phyloP scores from a whole-genome alignment of 192 early-diverging fungal species.

The Podila horticola region DNA sequence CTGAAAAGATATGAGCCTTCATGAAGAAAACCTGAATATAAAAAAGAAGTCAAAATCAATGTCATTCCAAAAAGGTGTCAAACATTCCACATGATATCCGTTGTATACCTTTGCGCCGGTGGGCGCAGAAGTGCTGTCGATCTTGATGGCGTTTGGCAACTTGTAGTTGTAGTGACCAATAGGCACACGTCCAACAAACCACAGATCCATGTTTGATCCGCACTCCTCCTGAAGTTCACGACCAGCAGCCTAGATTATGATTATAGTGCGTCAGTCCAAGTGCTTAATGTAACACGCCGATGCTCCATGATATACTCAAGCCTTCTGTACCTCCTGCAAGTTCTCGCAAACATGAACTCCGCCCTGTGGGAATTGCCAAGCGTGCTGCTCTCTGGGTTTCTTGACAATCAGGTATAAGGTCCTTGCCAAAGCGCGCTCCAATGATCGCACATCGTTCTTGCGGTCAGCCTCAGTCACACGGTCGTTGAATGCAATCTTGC shows the following conservation, averaged over 20 bases:
- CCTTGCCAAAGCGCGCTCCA: conserved; percentile 80
- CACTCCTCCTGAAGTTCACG: conserved; percentile 76
- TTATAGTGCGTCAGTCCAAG: background rate
- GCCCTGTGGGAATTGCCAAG: conserved; percentile 83
- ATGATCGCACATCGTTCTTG: conserved; percentile 69
- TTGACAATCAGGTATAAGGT: conserved; percentile 88
- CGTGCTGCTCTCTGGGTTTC: conserved; percentile 59
- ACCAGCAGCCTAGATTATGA: conserved; percentile 71
- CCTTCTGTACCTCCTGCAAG: conserved; percentile 69
- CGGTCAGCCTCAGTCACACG: conserved; percentile 73
- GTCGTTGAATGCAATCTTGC: conserved; percentile 64
- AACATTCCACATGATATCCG: background rate
- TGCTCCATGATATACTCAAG: background rate
- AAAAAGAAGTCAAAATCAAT: background rate
- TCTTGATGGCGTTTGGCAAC: conserved; percentile 33
- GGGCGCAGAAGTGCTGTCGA: conserved; percentile 18
- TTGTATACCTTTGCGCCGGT: conserved; percentile 59
- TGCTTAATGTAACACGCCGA: too few species aligned
- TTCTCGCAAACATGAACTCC: conserved; percentile 71
- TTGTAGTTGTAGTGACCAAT: conserved; percentile 74
- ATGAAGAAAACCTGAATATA: conserved; percentile 81
- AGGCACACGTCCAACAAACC: conserved; percentile 88
- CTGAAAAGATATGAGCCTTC: conserved; percentile 84
- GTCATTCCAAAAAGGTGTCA: background rate
- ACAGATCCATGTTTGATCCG: conserved; percentile 81